Base-by-base conservation (phyloP, 306 rosid genomes). In the Pyrus communis region DNA sequence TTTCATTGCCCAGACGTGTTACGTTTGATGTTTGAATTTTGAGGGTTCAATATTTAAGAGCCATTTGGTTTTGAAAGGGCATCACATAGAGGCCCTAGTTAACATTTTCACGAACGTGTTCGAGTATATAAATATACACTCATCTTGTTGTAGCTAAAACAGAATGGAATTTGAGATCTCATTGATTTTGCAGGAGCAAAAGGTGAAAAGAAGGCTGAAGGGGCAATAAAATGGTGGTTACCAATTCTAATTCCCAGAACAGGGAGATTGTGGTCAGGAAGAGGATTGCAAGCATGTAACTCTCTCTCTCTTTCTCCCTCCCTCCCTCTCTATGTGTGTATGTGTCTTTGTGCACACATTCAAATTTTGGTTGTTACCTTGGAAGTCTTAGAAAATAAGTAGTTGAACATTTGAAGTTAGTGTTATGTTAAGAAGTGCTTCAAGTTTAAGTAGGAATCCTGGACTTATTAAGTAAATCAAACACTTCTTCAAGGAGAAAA, bases 271-370 rank as follows among this genome's bases (percentile, higher is more conserved):
- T 80, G 52, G 83, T 91, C 85, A 88, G 97, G 86, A 91, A 75
- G 83, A 87, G 95, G 87, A 94, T 94, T 65, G 78, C 86, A 31
- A 90, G 93, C 98, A 88, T 94, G 97, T 91, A 85, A 79, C 64
- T 14, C 76, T 77, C 79, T 79, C 61, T 78, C 18, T 30, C 28
- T 74, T 52, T 30, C 40, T 7, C 40, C 1, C 40, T 7, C 8
- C 6, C 40, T 33, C 64, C 11, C 75, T 72, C 79, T 79, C 51
- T 33, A 1, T 46, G 5, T 46, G 52, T 45, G 52, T 46, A 18
- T 13, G 52, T 46, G 18, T 46, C 1, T 46, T 11, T 46, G 45
- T 65, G 42, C 49, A 3, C 35, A 51, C 46, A 11, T 12, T 19
- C 35, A 57, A 27, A 71, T 52, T 70, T 51, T 52, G 15, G 21